These are phyloP conservation scores for Paspalum notatum DNA, from an alignment of 176 grass and related monocot genomes.

Conservation along the genomic window DNA sequence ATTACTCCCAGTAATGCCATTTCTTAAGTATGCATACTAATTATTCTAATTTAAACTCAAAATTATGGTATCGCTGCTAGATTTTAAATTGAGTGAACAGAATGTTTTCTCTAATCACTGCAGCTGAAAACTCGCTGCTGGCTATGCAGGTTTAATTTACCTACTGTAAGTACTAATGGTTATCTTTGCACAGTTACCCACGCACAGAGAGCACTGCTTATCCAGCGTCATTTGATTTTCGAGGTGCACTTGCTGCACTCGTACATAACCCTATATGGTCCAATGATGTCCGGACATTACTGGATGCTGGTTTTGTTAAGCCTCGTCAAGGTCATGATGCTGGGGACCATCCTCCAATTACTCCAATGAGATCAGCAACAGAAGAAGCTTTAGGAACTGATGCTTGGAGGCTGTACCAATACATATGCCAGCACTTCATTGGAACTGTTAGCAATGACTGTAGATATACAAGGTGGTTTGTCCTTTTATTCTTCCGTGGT, in stretches of 20 bases:
- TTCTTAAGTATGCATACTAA: background rate
- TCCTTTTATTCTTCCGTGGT: background rate
- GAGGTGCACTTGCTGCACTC: constrained; percentile 64
- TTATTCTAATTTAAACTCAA: constrained; percentile 9
- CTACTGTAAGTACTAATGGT: constrained; percentile 20
- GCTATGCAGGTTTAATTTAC: background rate
- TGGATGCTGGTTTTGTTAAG: constrained; percentile 80
- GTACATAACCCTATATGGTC: constrained; percentile 82
- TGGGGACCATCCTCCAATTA: constrained; percentile 96
- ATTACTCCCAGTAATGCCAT: constrained; percentile 18
- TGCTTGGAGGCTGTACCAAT: constrained; percentile 94
- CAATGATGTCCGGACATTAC: constrained; percentile 61
- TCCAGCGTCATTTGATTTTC: constrained; percentile 94
- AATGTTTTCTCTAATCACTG: background rate
- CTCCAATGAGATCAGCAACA: constrained; percentile 81
- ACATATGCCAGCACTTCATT: constrained; percentile 96
- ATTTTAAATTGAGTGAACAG: constrained; percentile 10
- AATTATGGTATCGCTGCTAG: background rate
- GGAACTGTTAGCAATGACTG: constrained; percentile 88
- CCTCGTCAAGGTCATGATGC: constrained; percentile 81
- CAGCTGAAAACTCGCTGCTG: constrained; percentile 26
- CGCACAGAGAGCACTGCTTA: constrained; percentile 97
- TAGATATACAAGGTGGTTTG: constrained; percentile 75
- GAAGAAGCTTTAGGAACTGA: constrained; percentile 88
- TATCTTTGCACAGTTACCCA: constrained; percentile 79